phyloP scores from a whole-genome alignment of 768 basidiomycete species.

The Pleurotus platypus region DNA sequence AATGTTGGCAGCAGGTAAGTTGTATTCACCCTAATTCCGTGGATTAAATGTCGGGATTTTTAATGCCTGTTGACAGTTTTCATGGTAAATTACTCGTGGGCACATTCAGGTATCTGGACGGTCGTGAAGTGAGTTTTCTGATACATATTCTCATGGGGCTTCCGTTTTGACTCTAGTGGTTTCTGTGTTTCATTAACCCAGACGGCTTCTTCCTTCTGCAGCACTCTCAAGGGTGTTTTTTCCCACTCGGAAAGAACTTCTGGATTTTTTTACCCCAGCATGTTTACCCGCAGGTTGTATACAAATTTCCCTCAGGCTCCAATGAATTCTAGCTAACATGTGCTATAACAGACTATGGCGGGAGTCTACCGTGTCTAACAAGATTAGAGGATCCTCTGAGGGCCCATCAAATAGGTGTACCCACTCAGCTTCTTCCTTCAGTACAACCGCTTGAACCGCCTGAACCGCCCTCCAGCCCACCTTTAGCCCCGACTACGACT shows the following conservation, averaged over 20 bases:
- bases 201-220: slow-evolving; percentile 58
- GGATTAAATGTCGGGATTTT: slow-evolving; percentile 9
- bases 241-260: slow-evolving; percentile 50
- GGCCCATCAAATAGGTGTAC: slow-evolving; percentile 13
- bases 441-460: slow-evolving; percentile 5
- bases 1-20: slow-evolving; percentile 68
- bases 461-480: slow-evolving; percentile 14
- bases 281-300: slow-evolving; percentile 56
- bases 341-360: slow-evolving; percentile 59
- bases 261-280: slow-evolving; percentile 48
- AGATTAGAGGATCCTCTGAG: slow-evolving; percentile 48
- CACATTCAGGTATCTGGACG: slow-evolving; percentile 65
- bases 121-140: slow-evolving; percentile 51
- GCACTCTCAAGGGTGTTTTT: slow-evolving; percentile 67
- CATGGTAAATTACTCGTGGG: slow-evolving; percentile 72
- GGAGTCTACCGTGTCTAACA: slow-evolving; percentile 48
- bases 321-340: slow-evolving; percentile 10
- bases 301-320: slow-evolving; percentile 4
- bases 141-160: slow-evolving; percentile 2
- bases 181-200: slow-evolving; percentile 21
- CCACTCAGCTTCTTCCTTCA: slow-evolving; percentile 4
- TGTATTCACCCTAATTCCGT: background rate
- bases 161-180: slow-evolving; percentile 8
- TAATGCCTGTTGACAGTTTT: slow-evolving; percentile 41
- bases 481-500: slow-evolving; percentile 16